Percentiles rank a stretch among this genome's conserved stretches.
phyloP scores from a whole-genome alignment of 495 filamentous ascomycete genomes.

The Penicillium psychrofluorescens region DNA sequence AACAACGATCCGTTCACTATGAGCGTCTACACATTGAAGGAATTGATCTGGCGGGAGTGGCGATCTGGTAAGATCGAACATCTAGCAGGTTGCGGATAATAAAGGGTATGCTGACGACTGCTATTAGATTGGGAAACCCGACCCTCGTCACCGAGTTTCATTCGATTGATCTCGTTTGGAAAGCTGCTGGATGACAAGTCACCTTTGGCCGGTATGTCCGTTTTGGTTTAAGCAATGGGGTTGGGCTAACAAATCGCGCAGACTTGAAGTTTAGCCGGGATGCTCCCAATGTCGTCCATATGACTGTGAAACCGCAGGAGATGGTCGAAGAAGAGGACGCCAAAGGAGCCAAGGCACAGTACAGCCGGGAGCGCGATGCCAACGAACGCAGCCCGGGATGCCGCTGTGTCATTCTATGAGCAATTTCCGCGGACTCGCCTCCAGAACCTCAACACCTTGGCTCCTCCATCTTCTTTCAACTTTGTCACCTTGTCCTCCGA shows the following conservation, averaged over 20 bases:
- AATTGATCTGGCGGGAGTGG: constrained; percentile 88
- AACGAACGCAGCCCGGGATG: constrained; percentile 61
- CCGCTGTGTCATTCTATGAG: constrained; percentile 75
- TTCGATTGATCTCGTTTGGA: constrained; percentile 83
- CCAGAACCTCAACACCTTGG: too few relatives aligned
- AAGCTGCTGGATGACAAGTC: constrained; percentile 82
- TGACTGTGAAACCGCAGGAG: constrained; percentile 87
- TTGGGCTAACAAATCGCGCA: constrained; percentile 24
- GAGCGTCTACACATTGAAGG: constrained; percentile 85
- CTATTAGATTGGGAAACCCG: constrained; percentile 73
- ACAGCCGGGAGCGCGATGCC: constrained; percentile 49
- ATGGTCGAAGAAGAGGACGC: constrained; percentile 84
- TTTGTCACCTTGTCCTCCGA: neutral
- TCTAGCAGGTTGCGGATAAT: neutral
- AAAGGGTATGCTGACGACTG: neutral
- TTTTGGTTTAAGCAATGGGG: neutral
- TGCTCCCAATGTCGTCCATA: constrained; percentile 78
- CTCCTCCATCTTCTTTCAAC: neutral
- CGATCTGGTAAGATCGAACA: constrained; percentile 48
- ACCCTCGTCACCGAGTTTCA: constrained; percentile 74
- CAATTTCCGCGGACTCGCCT: too few relatives aligned
- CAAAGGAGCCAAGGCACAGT: constrained; percentile 62
- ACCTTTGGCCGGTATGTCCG: constrained; percentile 57
- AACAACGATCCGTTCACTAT: constrained; percentile 79
- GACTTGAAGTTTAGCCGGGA: constrained; percentile 73